Conservation (phyloP, 164 flowering plant species). For the Brasenia schreberi region DNA sequence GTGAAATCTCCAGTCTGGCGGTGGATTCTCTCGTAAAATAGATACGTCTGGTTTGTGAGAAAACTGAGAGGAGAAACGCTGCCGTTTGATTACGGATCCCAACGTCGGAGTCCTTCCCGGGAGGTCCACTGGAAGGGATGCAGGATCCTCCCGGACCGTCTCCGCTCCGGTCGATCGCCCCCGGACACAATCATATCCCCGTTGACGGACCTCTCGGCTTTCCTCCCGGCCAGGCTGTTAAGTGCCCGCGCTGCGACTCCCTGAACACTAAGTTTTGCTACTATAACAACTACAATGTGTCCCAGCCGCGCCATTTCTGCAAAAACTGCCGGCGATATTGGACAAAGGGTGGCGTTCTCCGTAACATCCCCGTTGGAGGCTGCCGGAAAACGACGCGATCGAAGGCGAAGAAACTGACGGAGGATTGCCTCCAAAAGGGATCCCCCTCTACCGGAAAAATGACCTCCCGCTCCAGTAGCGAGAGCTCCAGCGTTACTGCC, state of each 20-base stretch:
- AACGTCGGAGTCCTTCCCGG: too few species aligned
- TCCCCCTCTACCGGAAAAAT: neutral
- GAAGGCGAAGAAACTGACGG: neutral
- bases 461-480: neutral
- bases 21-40: too few species aligned
- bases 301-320: conserved; percentile 82
- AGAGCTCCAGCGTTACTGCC: neutral
- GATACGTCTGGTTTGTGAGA: too few species aligned
- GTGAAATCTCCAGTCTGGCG: too few species aligned
- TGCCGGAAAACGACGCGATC: conserved; percentile 1
- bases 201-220: neutral
- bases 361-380: conserved; percentile 1
- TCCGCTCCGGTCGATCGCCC: neutral
- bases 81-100: neutral
- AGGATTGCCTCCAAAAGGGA: neutral
- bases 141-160: neutral
- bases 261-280: conserved; percentile 86
- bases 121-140: neutral
- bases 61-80: too few species aligned
- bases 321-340: conserved; percentile 1
- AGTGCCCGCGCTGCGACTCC: conserved; percentile 29
- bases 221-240: neutral
- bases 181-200: neutral
- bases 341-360: conserved; percentile 1
- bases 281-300: conserved; percentile 93